These are phyloP conservation scores for Rhizopus sp. DNA, from an alignment of 371 early-diverging fungal genomes.

Conservation along the genomic window DNA sequence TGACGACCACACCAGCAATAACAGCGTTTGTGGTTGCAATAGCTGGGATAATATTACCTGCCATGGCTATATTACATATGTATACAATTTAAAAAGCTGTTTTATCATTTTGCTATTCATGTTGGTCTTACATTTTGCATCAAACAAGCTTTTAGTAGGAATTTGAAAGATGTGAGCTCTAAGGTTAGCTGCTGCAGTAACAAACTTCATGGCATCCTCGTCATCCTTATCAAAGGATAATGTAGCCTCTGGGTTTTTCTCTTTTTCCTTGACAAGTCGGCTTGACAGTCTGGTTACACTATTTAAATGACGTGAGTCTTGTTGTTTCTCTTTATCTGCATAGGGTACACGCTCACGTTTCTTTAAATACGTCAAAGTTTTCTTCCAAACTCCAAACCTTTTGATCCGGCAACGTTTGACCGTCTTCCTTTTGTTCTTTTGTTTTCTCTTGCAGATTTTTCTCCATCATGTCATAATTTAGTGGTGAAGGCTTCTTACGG, in stretches of 20 bases:
- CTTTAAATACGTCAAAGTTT: slow-evolving; percentile 54
- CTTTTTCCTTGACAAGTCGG: slow-evolving; percentile 41
- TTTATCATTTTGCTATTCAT: background rate
- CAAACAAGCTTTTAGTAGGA: slow-evolving; percentile 77
- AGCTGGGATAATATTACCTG: slow-evolving; percentile 99
- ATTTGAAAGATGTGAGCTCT: slow-evolving; percentile 85
- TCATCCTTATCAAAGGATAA: slow-evolving; percentile 95
- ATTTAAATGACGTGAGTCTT: background rate
- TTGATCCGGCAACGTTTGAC: slow-evolving; percentile 60
- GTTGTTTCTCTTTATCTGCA: background rate
- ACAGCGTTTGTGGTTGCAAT: slow-evolving; percentile 99
- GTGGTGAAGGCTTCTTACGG: slow-evolving; percentile 70
- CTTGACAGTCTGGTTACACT: slow-evolving; percentile 48
- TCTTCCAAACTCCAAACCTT: slow-evolving; percentile 66
- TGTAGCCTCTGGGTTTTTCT: slow-evolving; percentile 45
- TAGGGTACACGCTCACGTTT: slow-evolving; percentile 38
- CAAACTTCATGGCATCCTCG: slow-evolving; percentile 85
- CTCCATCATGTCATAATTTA: slow-evolving; percentile 56
- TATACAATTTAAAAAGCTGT: background rate
- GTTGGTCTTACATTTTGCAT: slow-evolving; percentile 76
- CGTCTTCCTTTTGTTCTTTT: slow-evolving; percentile 7
- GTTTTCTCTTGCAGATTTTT: background rate
- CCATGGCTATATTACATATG: slow-evolving; percentile 78
- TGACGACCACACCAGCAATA: slow-evolving; percentile 94
- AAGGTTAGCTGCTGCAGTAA: slow-evolving; percentile 89